Evolutionary conservation across 2,329 filamentous ascomycete genomes (phyloP).

Genomic region (Penicillium frequentans): DNA sequence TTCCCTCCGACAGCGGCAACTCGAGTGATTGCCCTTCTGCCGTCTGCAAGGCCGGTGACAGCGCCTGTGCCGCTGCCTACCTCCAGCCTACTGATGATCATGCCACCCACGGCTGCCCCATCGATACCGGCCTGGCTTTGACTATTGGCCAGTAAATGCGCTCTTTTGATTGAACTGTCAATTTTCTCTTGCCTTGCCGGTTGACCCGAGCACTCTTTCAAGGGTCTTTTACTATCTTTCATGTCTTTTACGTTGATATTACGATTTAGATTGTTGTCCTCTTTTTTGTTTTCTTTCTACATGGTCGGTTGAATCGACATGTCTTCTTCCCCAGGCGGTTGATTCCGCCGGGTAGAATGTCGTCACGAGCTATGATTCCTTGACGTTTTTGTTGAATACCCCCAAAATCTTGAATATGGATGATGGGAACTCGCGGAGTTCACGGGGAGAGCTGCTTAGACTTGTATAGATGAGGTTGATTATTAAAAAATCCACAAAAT

Average conservation of each 20-base stretch:
- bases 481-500: background rate
- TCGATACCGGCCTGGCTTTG: slow-evolving; percentile 34
- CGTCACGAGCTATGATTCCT: slow-evolving; percentile 23
- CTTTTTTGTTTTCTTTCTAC: background rate
- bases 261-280: background rate
- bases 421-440: slow-evolving; percentile 10
- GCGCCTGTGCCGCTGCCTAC: slow-evolving; percentile 39
- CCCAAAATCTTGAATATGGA: slow-evolving; percentile 10
- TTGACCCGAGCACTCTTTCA: slow-evolving; percentile 26
- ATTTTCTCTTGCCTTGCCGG: slow-evolving; percentile 14
- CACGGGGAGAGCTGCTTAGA: slow-evolving; percentile 12
- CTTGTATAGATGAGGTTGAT: slow-evolving; percentile 6
- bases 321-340: slow-evolving; percentile 12
- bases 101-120: slow-evolving; percentile 43
- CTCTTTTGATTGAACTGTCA: background rate
- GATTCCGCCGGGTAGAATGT: slow-evolving; percentile 14
- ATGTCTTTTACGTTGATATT: slow-evolving; percentile 3
- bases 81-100: slow-evolving; percentile 41
- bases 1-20: slow-evolving; percentile 23
- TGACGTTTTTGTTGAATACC: slow-evolving; percentile 21
- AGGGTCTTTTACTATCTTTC: slow-evolving; percentile 6
- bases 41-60: slow-evolving; percentile 37
- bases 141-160: slow-evolving; percentile 31
- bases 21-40: slow-evolving; percentile 32
- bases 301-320: slow-evolving; percentile 14